Base-by-base conservation (phyloP, 345 rosid genomes). In the Hevea brasiliensis region DNA sequence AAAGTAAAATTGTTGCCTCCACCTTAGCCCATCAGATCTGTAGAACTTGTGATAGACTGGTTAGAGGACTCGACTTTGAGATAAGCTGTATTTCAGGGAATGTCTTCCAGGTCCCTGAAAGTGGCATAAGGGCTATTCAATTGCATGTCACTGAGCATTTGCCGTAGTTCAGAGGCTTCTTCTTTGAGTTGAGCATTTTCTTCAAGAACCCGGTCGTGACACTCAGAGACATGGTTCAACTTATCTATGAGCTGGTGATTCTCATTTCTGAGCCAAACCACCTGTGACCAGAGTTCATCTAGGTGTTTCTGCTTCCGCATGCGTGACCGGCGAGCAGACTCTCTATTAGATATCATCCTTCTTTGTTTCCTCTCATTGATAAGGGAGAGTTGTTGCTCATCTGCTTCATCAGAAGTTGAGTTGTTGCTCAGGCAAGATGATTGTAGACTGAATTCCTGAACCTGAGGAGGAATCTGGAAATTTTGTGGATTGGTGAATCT, bases 231-330 rank as follows among this genome's bases (percentile, higher is more conserved):
- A 69, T 82, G 83, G 90, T 87, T 92, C 76, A 94, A 84, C 81
- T 89, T 89, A 41, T 90, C 93, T 24, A 87, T 41, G 27, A 94
- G 93, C 81, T 86, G 95, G 59, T 86, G 92, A 60, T 92, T 94
- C 83, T 94, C 97, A 47, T 84, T 90, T 57, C 97, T 72, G 69
- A 94, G 93, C 94, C 93, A 87, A 59, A 92, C 75, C 24, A 94
- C 92, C 77, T 92, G 97, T 0, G 98, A 86, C 83, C 92, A 87
- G 35, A 94, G 95, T 89, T 94, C 98, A 50, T 94, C 98, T 13
- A 94, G 82, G 84, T 94, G 98, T 80, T 89, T 88, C 84, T 92
- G 98, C 83, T 92, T 94, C 67, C 98, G 89, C 98, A 94, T 89
- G 44, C 98, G 94, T 29, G 97, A 94, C 35, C 97, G 68, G 41